A percentile compares a stretch with the other conserved stretches of the same genome.
phyloP scores from a whole-genome alignment of 345 rosid genomes.

The Cardamine chenopodiifolia region DNA sequence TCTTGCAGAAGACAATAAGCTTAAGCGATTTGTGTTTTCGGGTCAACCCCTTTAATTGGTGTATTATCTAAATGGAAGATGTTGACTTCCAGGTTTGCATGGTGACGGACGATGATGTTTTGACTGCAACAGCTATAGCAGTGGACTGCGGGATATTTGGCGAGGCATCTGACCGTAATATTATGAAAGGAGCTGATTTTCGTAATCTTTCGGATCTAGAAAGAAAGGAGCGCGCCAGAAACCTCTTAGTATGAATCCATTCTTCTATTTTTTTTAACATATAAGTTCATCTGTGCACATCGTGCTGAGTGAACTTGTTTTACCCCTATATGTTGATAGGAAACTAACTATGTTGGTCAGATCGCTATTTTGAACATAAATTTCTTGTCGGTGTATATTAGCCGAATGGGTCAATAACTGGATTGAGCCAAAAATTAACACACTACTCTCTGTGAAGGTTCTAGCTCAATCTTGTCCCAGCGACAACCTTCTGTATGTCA shows the following conservation, averaged over 20 bases:
- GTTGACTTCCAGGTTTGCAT: too few relatives aligned
- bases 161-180: conserved; percentile 44
- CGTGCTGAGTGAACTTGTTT: background rate
- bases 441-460: conserved; percentile 53
- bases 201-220: conserved; percentile 64
- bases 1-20: too few relatives aligned
- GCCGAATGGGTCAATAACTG: background rate
- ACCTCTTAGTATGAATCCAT: conserved; percentile 56
- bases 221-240: conserved; percentile 58
- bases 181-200: conserved; percentile 69
- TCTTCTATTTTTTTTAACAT: background rate
- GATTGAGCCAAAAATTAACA: conserved; percentile 5
- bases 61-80: too few relatives aligned
- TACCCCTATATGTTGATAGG: background rate
- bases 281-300: background rate
- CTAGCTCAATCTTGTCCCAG: conserved; percentile 74
- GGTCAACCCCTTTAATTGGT: too few relatives aligned
- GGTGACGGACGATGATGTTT: conserved; percentile 76
- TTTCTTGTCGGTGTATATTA: too few relatives aligned
- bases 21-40: too few relatives aligned
- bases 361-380: background rate
- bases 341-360: conserved; percentile 1
- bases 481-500: conserved; percentile 75
- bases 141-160: conserved; percentile 77
- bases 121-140: conserved; percentile 87